Base-by-base conservation (phyloP, 2,329 filamentous ascomycete species). In the Arachnopeziza araneosa region DNA sequence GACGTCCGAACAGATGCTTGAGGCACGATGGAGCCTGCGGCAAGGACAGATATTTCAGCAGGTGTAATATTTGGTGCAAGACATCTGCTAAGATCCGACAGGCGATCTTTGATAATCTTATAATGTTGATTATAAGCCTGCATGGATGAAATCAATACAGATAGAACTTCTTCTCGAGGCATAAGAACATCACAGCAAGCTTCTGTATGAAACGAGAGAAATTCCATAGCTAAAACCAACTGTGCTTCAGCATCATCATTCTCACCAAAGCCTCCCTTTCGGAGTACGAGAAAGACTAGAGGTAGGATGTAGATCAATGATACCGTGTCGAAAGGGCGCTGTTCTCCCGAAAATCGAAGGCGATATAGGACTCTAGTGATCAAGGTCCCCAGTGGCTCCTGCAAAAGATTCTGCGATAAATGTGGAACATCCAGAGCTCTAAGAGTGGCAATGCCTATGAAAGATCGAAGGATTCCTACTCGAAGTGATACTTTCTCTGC, bases 101-200 rank as follows among this genome's bases (percentile, higher is more conserved):
- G 84, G 69, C 91, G 96, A 74, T 99, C 95, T 73, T 93, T 96
- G 75, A 97, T 86, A 60, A 93, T 79, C 75, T 96, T 96, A 78
- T 97, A 97, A 75, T 99, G 95, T 70, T 96, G 92, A 52, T 86
- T 88, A 73, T 96, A 96, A 62, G 78, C 83, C 72, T 96, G 90
- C 90, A 99, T 96, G 1, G 92, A 88, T 52, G 79, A 80, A 59
- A 96, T 87, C 48, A 99, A 79, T 2, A 83, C 80, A 1, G 83
- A 78, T 3, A 98, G 75, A 48, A 96, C 80, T 60, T 92, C 84
- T 56, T 83, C 81, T 9, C 95, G 86, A 30, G 93, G 92, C 24
- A 97, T 82, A 32, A 86, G 83, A 56, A 83, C 79, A 68, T 96
- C 89, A 30, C 84, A 81, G 71, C 88, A 96, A 26, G 87, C 83